Percentiles rank a stretch among this genome's conserved stretches.
Conservation (phyloP, 2,329 filamentous ascomycete genomes). For the Seiridium unicorne region DNA sequence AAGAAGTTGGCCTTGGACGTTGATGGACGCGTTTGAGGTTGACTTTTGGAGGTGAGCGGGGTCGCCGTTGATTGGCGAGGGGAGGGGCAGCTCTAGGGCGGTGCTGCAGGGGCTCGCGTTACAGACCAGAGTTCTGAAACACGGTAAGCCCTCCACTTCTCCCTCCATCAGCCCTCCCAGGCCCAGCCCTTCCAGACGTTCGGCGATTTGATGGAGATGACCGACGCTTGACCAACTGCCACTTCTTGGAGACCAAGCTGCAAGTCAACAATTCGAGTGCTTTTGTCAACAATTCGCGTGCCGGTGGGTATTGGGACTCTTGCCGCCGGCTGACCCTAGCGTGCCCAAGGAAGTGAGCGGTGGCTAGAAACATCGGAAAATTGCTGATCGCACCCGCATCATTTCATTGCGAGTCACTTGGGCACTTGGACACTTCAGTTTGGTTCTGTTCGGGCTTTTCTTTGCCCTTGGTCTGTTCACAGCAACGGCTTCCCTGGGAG, state of each 20-base stretch:
- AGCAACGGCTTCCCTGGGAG: no score
- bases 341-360: no score
- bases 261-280: neutral
- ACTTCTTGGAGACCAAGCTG: neutral
- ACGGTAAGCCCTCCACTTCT: neutral
- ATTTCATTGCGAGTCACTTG: no score
- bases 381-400: no score
- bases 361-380: no score
- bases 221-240: neutral
- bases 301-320: neutral
- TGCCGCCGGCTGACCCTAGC: no score
- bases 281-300: neutral
- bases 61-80: conserved; percentile 25
- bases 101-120: neutral
- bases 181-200: neutral
- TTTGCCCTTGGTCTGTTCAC: neutral
- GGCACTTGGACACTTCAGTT: no score
- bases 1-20: conserved; percentile 24
- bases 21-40: conserved; percentile 42
- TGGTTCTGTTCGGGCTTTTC: neutral
- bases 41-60: conserved; percentile 29
- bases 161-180: conserved; percentile 3
- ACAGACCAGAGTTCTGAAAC: conserved; percentile 7
- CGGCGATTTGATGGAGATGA: conserved; percentile 1
- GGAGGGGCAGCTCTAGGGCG: neutral